A percentile compares a stretch with the other conserved stretches of the same genome.
Evolutionary conservation across 768 basidiomycete genomes (phyloP).

Genomic region (Trametes sanguinea): DNA sequence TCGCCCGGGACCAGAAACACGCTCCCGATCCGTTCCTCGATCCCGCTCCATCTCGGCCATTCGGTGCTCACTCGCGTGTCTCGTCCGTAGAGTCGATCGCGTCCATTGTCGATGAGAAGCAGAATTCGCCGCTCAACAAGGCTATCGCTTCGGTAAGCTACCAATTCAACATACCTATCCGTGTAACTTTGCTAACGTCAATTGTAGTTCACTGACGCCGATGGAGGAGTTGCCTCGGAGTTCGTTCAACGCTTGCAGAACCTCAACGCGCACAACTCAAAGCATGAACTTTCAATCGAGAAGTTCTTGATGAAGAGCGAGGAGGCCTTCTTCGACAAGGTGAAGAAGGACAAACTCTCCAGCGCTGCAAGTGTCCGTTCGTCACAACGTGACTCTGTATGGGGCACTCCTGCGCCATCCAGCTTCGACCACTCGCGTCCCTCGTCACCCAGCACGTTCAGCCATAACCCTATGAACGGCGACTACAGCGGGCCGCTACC

Average conservation of each 20-base stretch:
- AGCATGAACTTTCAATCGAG: slow-evolving; percentile 89
- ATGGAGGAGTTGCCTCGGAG: slow-evolving; percentile 87
- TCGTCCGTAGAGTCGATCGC: slow-evolving; percentile 91
- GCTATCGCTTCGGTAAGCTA: slow-evolving; percentile 79
- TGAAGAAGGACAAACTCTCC: slow-evolving; percentile 84
- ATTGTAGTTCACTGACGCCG: slow-evolving; percentile 84
- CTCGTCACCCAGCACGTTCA: slow-evolving; percentile 57
- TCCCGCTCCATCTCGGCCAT: slow-evolving; percentile 67
- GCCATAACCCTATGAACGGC: slow-evolving; percentile 46
- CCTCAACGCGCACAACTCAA: slow-evolving; percentile 84
- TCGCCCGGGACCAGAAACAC: slow-evolving; percentile 76
- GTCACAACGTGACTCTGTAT: slow-evolving; percentile 77
- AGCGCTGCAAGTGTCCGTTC: slow-evolving; percentile 80
- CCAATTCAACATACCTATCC: neutral
- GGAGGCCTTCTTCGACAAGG: slow-evolving; percentile 89
- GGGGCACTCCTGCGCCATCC: slow-evolving; percentile 70
- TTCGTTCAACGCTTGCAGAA: slow-evolving; percentile 84
- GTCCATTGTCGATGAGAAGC: slow-evolving; percentile 89
- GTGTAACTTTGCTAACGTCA: too few species aligned
- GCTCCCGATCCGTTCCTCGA: slow-evolving; percentile 89
- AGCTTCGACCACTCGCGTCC: slow-evolving; percentile 67
- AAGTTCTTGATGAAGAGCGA: slow-evolving; percentile 89
- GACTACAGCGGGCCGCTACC: slow-evolving; percentile 49
- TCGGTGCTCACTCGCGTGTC: slow-evolving; percentile 76
- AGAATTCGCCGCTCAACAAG: slow-evolving; percentile 89